Evolutionary conservation across 371 early-diverging fungal species (phyloP).

Genomic region (Saksenaea oblongispora): DNA sequence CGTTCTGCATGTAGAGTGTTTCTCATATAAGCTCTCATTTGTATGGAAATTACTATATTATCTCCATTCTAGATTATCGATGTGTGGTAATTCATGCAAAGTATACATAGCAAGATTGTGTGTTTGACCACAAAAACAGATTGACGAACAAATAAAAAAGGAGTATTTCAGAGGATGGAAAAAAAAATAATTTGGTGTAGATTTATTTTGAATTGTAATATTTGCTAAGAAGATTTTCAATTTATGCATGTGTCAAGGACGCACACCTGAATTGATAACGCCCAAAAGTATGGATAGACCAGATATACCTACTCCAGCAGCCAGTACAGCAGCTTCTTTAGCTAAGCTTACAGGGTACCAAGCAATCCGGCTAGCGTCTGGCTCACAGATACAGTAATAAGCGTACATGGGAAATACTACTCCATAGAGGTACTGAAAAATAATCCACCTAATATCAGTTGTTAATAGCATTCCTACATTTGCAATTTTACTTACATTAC

Average conservation of each 20-base stretch:
- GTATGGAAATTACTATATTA: too few relatives aligned
- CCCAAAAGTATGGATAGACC: constrained; percentile 16
- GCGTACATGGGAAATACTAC: constrained; percentile 33
- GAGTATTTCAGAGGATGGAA: too few relatives aligned
- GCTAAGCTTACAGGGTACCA: constrained; percentile 17
- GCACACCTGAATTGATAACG: constrained; percentile 11
- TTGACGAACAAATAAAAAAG: too few relatives aligned
- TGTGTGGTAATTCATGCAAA: too few relatives aligned
- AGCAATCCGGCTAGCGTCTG: constrained; percentile 19
- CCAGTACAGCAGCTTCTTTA: constrained; percentile 16
- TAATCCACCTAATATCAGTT: constrained; percentile 25
- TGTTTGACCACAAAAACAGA: too few relatives aligned
- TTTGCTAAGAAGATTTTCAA: too few relatives aligned
- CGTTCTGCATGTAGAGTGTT: too few relatives aligned
- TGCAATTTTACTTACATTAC: constrained; percentile 11
- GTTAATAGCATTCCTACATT: background rate
- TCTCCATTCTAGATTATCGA: too few relatives aligned
- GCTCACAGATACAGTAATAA: constrained; percentile 23
- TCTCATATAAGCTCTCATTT: too few relatives aligned
- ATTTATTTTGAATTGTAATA: too few relatives aligned
- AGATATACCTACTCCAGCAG: constrained; percentile 4
- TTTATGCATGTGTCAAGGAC: background rate
- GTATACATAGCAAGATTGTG: too few relatives aligned
- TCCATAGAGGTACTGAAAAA: constrained; percentile 31
- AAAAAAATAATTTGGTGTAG: too few relatives aligned